Conservation (phyloP, 2,329 filamentous ascomycete species). For the Ophiostoma piceae region DNA sequence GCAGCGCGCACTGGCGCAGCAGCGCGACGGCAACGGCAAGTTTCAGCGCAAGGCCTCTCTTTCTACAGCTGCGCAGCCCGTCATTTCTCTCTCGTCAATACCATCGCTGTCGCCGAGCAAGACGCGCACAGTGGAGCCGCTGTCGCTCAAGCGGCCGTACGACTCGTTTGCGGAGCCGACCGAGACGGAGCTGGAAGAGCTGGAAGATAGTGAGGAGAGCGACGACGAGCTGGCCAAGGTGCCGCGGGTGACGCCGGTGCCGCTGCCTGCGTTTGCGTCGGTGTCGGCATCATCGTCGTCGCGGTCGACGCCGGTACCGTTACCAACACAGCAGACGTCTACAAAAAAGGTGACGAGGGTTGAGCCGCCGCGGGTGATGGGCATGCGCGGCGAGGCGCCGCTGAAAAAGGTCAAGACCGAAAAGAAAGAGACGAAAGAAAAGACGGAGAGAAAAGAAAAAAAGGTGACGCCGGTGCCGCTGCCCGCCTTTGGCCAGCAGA, state of each 20-base stretch:
- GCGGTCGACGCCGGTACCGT: neutral
- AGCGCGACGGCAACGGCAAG: slow-evolving; percentile 1
- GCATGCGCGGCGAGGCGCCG: neutral
- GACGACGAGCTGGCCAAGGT: slow-evolving; percentile 6
- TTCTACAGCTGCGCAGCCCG: neutral
- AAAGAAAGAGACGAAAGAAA: slow-evolving; percentile 1
- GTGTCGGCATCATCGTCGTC: neutral
- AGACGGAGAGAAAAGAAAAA: neutral
- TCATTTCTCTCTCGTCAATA: neutral
- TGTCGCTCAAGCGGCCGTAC: neutral
- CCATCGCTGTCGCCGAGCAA: neutral
- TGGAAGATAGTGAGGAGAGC: neutral
- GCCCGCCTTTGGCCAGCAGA: neutral
- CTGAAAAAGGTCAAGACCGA: slow-evolving; percentile 12
- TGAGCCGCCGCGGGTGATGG: neutral
- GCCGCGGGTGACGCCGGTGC: slow-evolving; percentile 2
- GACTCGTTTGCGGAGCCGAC: slow-evolving; percentile 3
- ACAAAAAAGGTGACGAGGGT: neutral
- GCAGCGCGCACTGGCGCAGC: neutral
- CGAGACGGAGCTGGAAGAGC: neutral
- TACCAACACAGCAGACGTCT: neutral
- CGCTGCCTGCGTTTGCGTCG: neutral
- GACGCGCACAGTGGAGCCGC: neutral
- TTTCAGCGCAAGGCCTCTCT: neutral
- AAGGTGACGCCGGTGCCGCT: neutral